Conservation (phyloP, 768 basidiomycete species). For the Clavulina sp. region DNA sequence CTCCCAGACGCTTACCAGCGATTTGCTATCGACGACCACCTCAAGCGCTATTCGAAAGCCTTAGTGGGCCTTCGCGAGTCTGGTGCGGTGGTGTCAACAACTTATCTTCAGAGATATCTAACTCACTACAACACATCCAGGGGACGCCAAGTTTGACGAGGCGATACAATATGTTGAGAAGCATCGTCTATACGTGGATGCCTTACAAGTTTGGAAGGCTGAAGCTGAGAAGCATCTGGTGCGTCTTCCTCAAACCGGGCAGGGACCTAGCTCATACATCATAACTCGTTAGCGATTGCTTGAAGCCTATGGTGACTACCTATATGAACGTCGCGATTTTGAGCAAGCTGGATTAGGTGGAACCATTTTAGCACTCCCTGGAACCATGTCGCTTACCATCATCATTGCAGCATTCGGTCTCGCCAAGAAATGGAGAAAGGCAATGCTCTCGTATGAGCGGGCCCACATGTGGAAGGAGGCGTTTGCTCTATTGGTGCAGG, state of each 20-base stretch:
- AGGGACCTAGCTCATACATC: not conserved
- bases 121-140: slow-evolving; percentile 22
- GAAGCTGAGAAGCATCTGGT: slow-evolving; percentile 45
- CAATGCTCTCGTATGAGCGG: slow-evolving; percentile 77
- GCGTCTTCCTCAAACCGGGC: slow-evolving; percentile 1
- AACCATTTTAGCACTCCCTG: slow-evolving; percentile 4
- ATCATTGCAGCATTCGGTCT: slow-evolving; percentile 53
- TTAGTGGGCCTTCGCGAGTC: slow-evolving; percentile 55
- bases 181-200: slow-evolving; percentile 57
- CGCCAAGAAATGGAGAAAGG: slow-evolving; percentile 44
- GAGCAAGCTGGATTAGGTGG: slow-evolving; percentile 65
- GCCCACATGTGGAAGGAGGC: slow-evolving; percentile 82
- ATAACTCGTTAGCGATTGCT: slow-evolving; percentile 34
- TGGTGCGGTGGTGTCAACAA: slow-evolving; percentile 26
- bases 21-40: slow-evolving; percentile 85
- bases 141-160: slow-evolving; percentile 55
- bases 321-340: slow-evolving; percentile 74
- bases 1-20: slow-evolving; percentile 68
- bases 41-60: slow-evolving; percentile 59
- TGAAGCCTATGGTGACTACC: slow-evolving; percentile 66
- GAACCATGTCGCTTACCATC: slow-evolving; percentile 2
- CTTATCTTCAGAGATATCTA: not conserved
- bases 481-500: slow-evolving; percentile 55
- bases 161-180: slow-evolving; percentile 62
- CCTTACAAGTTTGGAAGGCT: slow-evolving; percentile 55